A percentile compares a stretch with the other conserved stretches of the same genome.
phyloP scores from a whole-genome alignment of 179 eudicot species.

The Spinacia oleracea region DNA sequence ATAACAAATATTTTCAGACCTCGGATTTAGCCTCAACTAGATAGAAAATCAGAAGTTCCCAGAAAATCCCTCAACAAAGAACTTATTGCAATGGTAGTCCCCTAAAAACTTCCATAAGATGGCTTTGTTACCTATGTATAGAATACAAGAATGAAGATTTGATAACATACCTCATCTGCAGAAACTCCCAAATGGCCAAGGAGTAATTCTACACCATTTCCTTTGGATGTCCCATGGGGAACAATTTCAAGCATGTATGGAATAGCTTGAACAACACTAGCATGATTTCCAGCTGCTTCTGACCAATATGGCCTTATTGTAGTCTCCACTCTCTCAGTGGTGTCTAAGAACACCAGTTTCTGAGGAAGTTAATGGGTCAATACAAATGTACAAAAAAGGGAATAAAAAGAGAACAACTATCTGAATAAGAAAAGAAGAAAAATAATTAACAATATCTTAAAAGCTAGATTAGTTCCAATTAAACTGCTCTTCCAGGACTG shows the following conservation, averaged over 20 bases:
- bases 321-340: conserved; percentile 64
- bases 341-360: conserved; percentile 86
- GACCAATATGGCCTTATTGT: conserved; percentile 89
- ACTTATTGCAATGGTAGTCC: background rate
- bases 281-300: conserved; percentile 64
- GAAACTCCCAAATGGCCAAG: conserved; percentile 77
- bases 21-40: background rate
- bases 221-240: conserved; percentile 86
- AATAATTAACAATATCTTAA: background rate
- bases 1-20: background rate
- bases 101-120: background rate
- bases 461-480: background rate
- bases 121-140: background rate
- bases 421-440: background rate
- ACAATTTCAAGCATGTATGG: conserved; percentile 93
- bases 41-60: background rate
- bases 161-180: conserved; percentile 55
- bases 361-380: conserved; percentile 30
- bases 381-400: background rate
- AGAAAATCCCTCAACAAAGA: background rate
- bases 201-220: conserved; percentile 68
- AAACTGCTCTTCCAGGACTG: background rate
- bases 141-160: background rate
- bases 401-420: background rate
- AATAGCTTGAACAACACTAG: conserved; percentile 80